phyloP scores from a whole-genome alignment of 2,329 filamentous ascomycete genomes.

The Epichloe gansuensis region DNA sequence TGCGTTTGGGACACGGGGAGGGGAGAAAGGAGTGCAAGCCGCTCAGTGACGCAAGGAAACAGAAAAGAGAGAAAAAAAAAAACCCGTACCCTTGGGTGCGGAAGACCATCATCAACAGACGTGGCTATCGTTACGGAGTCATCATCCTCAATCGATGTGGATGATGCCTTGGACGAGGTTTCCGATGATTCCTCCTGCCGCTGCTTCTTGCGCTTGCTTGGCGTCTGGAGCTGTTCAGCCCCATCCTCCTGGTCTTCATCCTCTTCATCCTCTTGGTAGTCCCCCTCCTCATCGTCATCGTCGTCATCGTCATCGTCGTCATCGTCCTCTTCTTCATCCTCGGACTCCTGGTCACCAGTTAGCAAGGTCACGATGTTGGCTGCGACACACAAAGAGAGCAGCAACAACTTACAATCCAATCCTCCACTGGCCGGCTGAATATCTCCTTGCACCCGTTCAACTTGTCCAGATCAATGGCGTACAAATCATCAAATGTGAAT shows the following conservation, averaged over 20 bases:
- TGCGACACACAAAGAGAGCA: background rate
- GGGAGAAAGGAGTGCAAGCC: too few relatives aligned
- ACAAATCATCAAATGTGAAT: slow-evolving; percentile 91
- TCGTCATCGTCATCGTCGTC: slow-evolving; percentile 24
- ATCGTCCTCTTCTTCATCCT: slow-evolving; percentile 34
- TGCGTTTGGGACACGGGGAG: background rate
- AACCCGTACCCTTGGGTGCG: slow-evolving; percentile 46
- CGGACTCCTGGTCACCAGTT: slow-evolving; percentile 34
- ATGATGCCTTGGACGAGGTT: slow-evolving; percentile 21
- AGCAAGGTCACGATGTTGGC: background rate
- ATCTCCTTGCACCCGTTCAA: slow-evolving; percentile 88
- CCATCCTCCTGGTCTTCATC: slow-evolving; percentile 31
- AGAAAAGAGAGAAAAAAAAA: background rate
- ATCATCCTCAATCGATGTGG: slow-evolving; percentile 27
- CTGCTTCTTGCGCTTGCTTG: slow-evolving; percentile 46
- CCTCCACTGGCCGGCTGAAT: slow-evolving; percentile 69
- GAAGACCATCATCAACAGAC: slow-evolving; percentile 59
- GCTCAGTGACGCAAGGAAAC: too few relatives aligned
- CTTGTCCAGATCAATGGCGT: slow-evolving; percentile 86
- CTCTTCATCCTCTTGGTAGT: slow-evolving; percentile 41
- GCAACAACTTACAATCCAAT: slow-evolving; percentile 54
- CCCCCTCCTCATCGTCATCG: slow-evolving; percentile 47
- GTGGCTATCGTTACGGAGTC: slow-evolving; percentile 35
- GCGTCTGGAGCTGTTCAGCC: slow-evolving; percentile 31
- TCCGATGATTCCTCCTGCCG: slow-evolving; percentile 33